phyloP scores from a whole-genome alignment of 495 filamentous ascomycete species.

The Penicillium malachiteum region DNA sequence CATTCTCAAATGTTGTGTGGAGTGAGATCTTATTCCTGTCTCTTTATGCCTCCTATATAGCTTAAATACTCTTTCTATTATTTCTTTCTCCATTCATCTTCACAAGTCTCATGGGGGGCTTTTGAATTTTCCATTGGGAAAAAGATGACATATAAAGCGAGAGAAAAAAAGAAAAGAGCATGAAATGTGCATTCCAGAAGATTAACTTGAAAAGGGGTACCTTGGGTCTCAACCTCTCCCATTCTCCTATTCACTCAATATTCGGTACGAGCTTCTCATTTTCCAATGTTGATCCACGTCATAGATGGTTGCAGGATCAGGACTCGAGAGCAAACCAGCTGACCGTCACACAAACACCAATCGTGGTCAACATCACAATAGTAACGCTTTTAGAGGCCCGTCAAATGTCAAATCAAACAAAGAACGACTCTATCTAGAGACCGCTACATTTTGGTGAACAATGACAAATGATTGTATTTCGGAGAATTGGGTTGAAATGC shows the following conservation, averaged over 20 bases:
- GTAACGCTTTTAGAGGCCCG: conserved; percentile 10
- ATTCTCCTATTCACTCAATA: not conserved
- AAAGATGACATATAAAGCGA: too few relatives aligned
- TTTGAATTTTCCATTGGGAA: too few relatives aligned
- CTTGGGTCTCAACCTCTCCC: not conserved
- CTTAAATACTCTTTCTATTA: too few relatives aligned
- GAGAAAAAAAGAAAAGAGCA: too few relatives aligned
- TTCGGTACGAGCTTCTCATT: too few relatives aligned
- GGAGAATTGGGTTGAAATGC: not conserved
- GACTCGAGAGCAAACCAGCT: conserved; percentile 11
- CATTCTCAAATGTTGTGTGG: too few relatives aligned
- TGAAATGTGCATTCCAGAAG: too few relatives aligned
- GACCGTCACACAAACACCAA: conserved; percentile 17
- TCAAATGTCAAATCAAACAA: not conserved
- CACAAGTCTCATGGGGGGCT: too few relatives aligned
- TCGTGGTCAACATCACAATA: conserved; percentile 23
- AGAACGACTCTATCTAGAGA: not conserved
- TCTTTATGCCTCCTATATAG: too few relatives aligned
- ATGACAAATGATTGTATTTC: not conserved
- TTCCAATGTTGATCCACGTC: not conserved
- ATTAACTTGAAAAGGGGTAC: too few relatives aligned
- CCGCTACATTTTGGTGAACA: not conserved
- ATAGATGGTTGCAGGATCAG: not conserved
- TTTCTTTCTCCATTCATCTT: too few relatives aligned
- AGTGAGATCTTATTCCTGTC: too few relatives aligned